Base-by-base conservation (phyloP, 805 yeast genomes). In the Tetrapisispora namnaoensis region DNA sequence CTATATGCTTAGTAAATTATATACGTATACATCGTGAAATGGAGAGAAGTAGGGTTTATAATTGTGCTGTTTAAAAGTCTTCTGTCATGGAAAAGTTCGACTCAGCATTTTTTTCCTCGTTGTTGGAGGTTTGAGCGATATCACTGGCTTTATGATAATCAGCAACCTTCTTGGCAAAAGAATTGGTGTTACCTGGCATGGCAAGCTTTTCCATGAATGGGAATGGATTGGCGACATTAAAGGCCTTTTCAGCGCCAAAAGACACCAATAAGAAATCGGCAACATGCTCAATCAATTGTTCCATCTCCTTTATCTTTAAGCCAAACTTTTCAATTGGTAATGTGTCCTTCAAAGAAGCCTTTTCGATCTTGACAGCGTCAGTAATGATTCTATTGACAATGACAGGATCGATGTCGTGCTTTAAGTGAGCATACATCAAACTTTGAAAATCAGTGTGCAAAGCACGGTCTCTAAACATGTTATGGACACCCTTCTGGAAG, bases 71-170 rank as follows among this genome's bases (percentile, higher is more conserved):
- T 73, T 82, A 91, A 70, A 91, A 91, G 62, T 90, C 96, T 71
- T 91, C 98, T 69, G 90, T 95, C 61, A 91, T 84, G 45, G 83
- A 72, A 72, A 91, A 89, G 43, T 78, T 46, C 18, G 42, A 21
- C 10, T 35, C 77, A 51, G 69, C 71, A 46, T 66, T 58, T 51
- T 42, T 42, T 35, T 42, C 70, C 71, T 53, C 73, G 66, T 59
- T 79, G 77, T 58, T 37, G 10, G 72, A 69, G 48, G 78, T 67
- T 56, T 77, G 75, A 57, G 95, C 97, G 91, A 91, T 90, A 62
- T 93, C 99, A 75, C 99, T 98, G 50, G 99, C 98, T 76, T 91
- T 93, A 74, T 91, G 99, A 74, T 93, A 93, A 72, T 91, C 99
- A 51, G 95, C 84, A 49, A 91, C 98, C 73, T 96, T 85, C 80